Percentiles rank a stretch among this genome's conserved stretches.
phyloP scores from a whole-genome alignment of 78 protist genomes.

The Polysphondylium violaceum region DNA sequence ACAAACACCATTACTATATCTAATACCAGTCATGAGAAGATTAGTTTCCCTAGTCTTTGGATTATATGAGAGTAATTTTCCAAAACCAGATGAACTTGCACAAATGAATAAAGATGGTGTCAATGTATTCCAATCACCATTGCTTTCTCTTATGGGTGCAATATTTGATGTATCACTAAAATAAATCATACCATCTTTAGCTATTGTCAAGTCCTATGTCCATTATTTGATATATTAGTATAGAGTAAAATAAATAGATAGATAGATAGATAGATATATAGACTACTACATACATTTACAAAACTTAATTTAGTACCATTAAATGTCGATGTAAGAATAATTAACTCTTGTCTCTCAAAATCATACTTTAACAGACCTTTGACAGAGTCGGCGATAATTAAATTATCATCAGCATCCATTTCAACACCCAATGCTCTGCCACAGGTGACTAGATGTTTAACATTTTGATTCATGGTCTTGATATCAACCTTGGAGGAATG shows the following conservation, averaged over 20 bases:
- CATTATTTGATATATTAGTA: background rate
- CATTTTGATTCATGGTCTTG: background rate
- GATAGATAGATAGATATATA: background rate
- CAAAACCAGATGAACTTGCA: background rate
- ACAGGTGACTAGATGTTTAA: background rate
- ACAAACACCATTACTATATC: conserved; percentile 35
- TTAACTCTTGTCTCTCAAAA: background rate
- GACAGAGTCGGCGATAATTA: conserved; percentile 50
- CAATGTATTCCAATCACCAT: conserved; percentile 26
- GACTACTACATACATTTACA: conserved; percentile 24
- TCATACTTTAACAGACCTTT: conserved; percentile 46
- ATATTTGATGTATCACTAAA: background rate
- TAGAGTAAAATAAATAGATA: background rate
- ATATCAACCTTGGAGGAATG: background rate
- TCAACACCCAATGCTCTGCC: conserved; percentile 62
- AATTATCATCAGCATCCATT: conserved; percentile 49
- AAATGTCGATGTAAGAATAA: background rate
- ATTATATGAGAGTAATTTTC: conserved; percentile 43
- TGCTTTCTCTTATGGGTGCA: conserved; percentile 34
- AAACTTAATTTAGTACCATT: conserved; percentile 15
- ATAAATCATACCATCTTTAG: conserved; percentile 39
- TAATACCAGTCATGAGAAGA: conserved; percentile 1
- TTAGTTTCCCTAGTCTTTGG: conserved; percentile 32
- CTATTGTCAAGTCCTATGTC: conserved; percentile 30
- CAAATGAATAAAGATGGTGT: conserved; percentile 2